These are phyloP conservation scores for Pseudozyma tsukubaensis DNA, from an alignment of 1,284 basidiomycete species.

Conservation along the genomic window DNA sequence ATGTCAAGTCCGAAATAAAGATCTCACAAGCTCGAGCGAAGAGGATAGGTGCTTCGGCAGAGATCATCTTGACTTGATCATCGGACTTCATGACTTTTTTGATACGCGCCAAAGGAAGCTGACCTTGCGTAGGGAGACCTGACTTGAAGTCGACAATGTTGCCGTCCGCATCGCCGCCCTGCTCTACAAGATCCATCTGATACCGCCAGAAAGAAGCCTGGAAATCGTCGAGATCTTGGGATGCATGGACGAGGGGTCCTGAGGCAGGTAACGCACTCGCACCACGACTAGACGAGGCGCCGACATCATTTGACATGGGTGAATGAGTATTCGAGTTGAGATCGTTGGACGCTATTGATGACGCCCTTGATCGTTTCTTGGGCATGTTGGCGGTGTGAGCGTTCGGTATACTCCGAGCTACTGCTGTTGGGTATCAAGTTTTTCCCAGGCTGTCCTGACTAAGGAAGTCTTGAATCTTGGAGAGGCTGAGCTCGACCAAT, in stretches of 20 bases:
- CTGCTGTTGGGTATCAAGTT: neutral
- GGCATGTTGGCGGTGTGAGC: conserved; percentile 19
- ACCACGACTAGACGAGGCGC: conserved; percentile 29
- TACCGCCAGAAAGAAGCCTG: conserved; percentile 63
- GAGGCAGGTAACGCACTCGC: conserved; percentile 23
- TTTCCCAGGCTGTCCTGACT: neutral
- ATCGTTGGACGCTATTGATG: conserved; percentile 41
- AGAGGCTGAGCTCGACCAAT: too few species aligned
- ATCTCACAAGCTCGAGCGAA: conserved; percentile 68
- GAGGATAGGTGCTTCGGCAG: conserved; percentile 67
- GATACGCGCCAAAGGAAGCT: conserved; percentile 66
- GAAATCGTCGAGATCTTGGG: conserved; percentile 54
- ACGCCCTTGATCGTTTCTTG: conserved; percentile 47
- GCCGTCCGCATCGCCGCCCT: conserved; percentile 58
- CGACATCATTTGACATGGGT: conserved; percentile 10
- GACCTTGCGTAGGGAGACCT: conserved; percentile 56
- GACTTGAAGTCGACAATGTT: conserved; percentile 61
- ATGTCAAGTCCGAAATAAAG: conserved; percentile 68
- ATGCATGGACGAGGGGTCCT: conserved; percentile 45
- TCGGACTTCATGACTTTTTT: conserved; percentile 69
- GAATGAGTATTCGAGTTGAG: conserved; percentile 11
- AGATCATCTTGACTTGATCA: conserved; percentile 68
- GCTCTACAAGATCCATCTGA: conserved; percentile 63
- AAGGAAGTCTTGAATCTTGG: neutral
- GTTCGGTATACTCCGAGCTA: neutral